Percentiles rank a stretch among this genome's conserved stretches.
phyloP scores from a whole-genome alignment of 2,329 filamentous ascomycete genomes.

The Orbilia blumenaviensis region DNA sequence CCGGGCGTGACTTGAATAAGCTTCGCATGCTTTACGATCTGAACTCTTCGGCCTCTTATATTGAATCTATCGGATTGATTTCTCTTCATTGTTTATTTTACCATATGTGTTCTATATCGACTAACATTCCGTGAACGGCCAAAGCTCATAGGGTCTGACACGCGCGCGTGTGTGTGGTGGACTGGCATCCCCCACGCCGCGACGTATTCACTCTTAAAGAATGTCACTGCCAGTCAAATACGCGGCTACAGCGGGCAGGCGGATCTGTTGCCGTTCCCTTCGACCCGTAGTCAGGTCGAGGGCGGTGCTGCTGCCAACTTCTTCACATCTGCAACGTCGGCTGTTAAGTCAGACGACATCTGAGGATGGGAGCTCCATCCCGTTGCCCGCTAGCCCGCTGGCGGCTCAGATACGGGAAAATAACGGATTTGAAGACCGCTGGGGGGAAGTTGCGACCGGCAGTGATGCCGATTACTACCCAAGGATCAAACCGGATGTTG shows the following conservation, averaged over 20 bases:
- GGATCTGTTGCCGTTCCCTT: slow-evolving; percentile 12
- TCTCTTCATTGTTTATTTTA: not conserved
- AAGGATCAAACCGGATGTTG: slow-evolving; percentile 61
- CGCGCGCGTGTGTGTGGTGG: slow-evolving; percentile 8
- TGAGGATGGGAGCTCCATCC: not conserved
- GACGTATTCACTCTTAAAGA: not conserved
- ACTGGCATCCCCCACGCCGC: not conserved
- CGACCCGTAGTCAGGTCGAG: not conserved
- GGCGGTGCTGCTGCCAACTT: too few species aligned
- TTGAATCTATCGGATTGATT: not conserved
- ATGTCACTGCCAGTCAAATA: slow-evolving; percentile 38
- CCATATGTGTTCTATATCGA: not conserved
- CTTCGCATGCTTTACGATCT: slow-evolving; percentile 62
- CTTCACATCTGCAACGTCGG: slow-evolving; percentile 1
- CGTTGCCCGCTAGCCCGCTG: slow-evolving; percentile 26
- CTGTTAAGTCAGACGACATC: slow-evolving; percentile 2
- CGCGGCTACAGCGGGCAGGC: slow-evolving; percentile 22
- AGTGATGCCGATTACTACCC: slow-evolving; percentile 68
- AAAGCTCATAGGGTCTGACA: not conserved
- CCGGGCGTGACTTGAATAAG: slow-evolving; percentile 51
- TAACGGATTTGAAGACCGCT: slow-evolving; percentile 60
- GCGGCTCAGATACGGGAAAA: slow-evolving; percentile 20
- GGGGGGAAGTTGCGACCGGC: slow-evolving; percentile 68
- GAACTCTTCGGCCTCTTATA: slow-evolving; percentile 54
- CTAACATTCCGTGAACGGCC: not conserved